Evolutionary conservation across 768 basidiomycete genomes (phyloP), one percentile per base, ranked within the genome.

Genomic region (Tulasnella sp.): DNA sequence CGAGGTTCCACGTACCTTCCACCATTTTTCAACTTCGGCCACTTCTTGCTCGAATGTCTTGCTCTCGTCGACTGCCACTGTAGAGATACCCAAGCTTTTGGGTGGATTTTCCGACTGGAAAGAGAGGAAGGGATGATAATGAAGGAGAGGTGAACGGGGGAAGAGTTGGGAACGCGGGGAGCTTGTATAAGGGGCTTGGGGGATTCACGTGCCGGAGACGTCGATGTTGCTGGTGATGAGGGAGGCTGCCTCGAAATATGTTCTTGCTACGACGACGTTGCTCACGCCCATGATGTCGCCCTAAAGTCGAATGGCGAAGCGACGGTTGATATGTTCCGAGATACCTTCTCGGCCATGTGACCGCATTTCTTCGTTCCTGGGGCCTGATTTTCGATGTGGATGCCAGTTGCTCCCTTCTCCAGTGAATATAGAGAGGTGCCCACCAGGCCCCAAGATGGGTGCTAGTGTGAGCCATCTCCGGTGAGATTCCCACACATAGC

Each of bases 201-300:
- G 36, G 36, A 36, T 72, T 72, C 71, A 72, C 71, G 71, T 72
- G 71, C 71, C 71, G 71, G 71, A 72, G 40, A 36, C 91, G 85
- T 99, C 98, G 80, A 99, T 94, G 86, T 99, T 99, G 82, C 94
- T 92, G 48, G 96, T 94, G 87, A 99, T 94, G 83, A 99, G 90
- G 1, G 98, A 98, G 0, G 98, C 97, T 7, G 98, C 97, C 85
- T 99, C 97, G 5, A 96, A 97, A 85, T 99, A 97, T 3, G 98
- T 99, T 78, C 98, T 91, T 10, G 96, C 94, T 84, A 99, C 89
- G 83, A 94, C 90, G 82, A 99, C 90, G 86, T 98, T 98, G 83
- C 94, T 93, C 72, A 98, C 96, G 77, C 97, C 97, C 96, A 99
- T 97, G 84, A 99, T 94, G 84, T 99, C 98, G 84, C 92, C 98